Conservation (phyloP, 768 basidiomycete species). For the Strobilomyces confusus region DNA sequence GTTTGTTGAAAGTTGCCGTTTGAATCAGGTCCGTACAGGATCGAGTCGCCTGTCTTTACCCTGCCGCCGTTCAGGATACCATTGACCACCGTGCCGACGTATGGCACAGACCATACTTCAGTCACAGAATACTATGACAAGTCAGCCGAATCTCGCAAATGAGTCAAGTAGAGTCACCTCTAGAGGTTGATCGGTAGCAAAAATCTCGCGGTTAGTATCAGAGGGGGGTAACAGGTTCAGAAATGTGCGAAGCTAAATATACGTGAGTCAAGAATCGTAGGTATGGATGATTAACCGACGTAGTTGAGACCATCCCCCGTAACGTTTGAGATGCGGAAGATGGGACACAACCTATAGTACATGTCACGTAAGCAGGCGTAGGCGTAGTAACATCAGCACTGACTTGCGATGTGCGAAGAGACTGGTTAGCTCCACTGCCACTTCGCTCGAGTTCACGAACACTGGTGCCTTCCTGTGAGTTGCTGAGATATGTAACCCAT, state of each 20-base stretch:
- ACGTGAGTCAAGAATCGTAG: slow-evolving; percentile 10
- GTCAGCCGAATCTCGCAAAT: slow-evolving; percentile 6
- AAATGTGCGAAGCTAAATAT: slow-evolving; percentile 71
- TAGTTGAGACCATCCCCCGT: slow-evolving; percentile 87
- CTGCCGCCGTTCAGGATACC: slow-evolving; percentile 77
- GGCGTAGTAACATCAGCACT: slow-evolving; percentile 10
- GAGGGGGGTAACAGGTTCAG: slow-evolving; percentile 88
- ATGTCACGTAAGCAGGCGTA: slow-evolving; percentile 1
- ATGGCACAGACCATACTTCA: slow-evolving; percentile 85
- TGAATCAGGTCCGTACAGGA: slow-evolving; percentile 87
- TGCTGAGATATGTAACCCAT: not conserved
- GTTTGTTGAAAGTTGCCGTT: slow-evolving; percentile 85
- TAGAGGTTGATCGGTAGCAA: slow-evolving; percentile 71
- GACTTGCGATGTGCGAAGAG: slow-evolving; percentile 73
- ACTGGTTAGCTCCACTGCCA: slow-evolving; percentile 73
- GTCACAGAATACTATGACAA: slow-evolving; percentile 69
- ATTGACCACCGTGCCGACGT: slow-evolving; percentile 81
- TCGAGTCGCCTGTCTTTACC: slow-evolving; percentile 73
- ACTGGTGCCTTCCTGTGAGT: slow-evolving; percentile 68
- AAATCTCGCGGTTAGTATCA: slow-evolving; percentile 79
- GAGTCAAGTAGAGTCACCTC: slow-evolving; percentile 48
- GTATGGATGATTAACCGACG: slow-evolving; percentile 36
- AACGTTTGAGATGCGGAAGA: slow-evolving; percentile 91
- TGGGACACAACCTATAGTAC: slow-evolving; percentile 71
- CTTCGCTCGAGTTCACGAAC: slow-evolving; percentile 78